Conservation (phyloP, 441 rosid genomes). For the Isatis lusitanica region DNA sequence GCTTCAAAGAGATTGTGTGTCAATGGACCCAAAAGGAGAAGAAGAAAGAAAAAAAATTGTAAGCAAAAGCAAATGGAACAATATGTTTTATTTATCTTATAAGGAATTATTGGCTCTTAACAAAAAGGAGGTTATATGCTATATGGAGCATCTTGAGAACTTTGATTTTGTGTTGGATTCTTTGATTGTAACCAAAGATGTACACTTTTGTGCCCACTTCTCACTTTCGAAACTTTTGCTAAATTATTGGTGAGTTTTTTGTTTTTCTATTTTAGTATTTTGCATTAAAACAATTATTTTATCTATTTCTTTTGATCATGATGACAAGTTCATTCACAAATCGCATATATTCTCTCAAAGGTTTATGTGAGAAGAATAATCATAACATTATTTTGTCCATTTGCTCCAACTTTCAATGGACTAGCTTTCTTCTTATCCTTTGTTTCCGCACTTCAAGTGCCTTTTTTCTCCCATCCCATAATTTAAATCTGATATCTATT, state of each 20-base stretch:
- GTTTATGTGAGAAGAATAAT: slow-evolving; percentile 32
- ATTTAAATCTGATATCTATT: not conserved
- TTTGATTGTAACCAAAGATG: slow-evolving; percentile 39
- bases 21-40: slow-evolving; percentile 34
- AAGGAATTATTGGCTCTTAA: slow-evolving; percentile 31
- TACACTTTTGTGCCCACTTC: slow-evolving; percentile 39
- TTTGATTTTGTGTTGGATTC: slow-evolving; percentile 39
- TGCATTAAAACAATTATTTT: not conserved
- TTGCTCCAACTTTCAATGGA: slow-evolving; percentile 37
- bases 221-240: slow-evolving; percentile 36
- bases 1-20: slow-evolving; percentile 26
- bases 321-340: slow-evolving; percentile 31
- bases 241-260: slow-evolving; percentile 32
- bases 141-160: slow-evolving; percentile 35
- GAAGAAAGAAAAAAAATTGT: not conserved
- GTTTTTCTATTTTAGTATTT: not conserved
- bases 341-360: slow-evolving; percentile 37
- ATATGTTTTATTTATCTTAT: slow-evolving; percentile 19
- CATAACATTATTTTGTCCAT: slow-evolving; percentile 36
- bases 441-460: slow-evolving; percentile 19
- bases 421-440: slow-evolving; percentile 38
- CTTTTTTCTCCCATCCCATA: slow-evolving; percentile 20
- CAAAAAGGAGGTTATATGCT: slow-evolving; percentile 27
- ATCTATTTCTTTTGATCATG: slow-evolving; percentile 19
- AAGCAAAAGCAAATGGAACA: slow-evolving; percentile 33